Evolutionary conservation across 1,284 basidiomycete species (phyloP), one percentile per base, ranked within the genome.

Genomic region (Entoloma clypeatum): DNA sequence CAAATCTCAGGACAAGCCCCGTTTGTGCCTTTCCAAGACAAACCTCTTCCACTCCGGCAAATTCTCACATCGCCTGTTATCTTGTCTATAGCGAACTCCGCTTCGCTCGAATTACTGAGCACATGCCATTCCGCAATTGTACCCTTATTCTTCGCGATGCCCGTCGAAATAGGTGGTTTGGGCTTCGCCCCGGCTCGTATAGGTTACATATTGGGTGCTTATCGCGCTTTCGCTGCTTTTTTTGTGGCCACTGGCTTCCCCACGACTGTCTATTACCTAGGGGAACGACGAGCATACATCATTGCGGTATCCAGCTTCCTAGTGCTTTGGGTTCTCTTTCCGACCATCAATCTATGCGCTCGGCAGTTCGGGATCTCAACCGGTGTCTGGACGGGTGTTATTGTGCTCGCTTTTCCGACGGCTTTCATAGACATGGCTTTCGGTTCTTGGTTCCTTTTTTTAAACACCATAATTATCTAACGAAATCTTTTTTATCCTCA

Each of bases 81-180:
- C 22, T 26, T 37, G 21, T 17, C 25, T 26, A 11, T 37, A n/a
- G 25, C 26, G 14, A 37, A 37, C 26, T 17, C 25, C 18, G 26
- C 26, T 23, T n/a, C n/a, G n/a, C 63, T 84, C 19, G 74, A 76
- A 14, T 67, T 81, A 45, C 56, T 82, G 7, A 77, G 80, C 45
- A 79, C 80, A 39, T 68, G 71, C 0, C 53, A 75, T 27, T 65
- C 60, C 33, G 74, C 77, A 5, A 66, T 84, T 17, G 64, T 74
- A 8, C 81, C 81, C 5, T 64, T 83, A 13, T 81, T 81, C 60
- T 71, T 75, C 48, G 72, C 78, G 17, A 81, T 78, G 44, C 75
- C 81, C 3, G 61, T 79, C 23, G 62, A 65, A 36, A 61, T 74
- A 27, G 81, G 81, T 27, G 79, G 81, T 14, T 64, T 83, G 29